Evolutionary conservation across 2,329 filamentous ascomycete species (phyloP).

Genomic region (Diaporthe citriasiana): DNA sequence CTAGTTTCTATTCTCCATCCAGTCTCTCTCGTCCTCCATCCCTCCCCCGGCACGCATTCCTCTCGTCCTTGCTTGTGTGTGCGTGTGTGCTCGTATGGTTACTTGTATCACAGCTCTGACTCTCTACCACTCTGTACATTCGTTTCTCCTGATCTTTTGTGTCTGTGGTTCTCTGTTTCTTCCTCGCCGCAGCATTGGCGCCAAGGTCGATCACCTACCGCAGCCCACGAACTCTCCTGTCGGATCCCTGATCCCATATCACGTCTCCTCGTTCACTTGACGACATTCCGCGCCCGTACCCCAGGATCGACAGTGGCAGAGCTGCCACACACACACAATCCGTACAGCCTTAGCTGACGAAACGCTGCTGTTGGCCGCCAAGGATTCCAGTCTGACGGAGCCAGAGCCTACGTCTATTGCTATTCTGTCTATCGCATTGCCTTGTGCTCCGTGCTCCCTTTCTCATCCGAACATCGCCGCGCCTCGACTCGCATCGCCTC

Average conservation of each 20-base stretch:
- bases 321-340: constrained; percentile 15
- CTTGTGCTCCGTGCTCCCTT: constrained; percentile 11
- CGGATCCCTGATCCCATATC: constrained; percentile 19
- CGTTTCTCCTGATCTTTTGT: constrained; percentile 21
- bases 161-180: constrained; percentile 5
- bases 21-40: neutral
- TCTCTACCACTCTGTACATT: constrained; percentile 17
- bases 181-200: constrained; percentile 22
- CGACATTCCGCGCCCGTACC: neutral
- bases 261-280: neutral
- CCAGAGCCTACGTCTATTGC: neutral
- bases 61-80: neutral
- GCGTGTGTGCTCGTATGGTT: neutral
- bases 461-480: constrained; percentile 11
- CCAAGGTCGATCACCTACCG: constrained; percentile 17
- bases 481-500: neutral
- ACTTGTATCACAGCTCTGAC: constrained; percentile 25
- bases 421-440: neutral
- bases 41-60: constrained; percentile 7
- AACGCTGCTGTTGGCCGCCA: constrained; percentile 23
- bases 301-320: constrained; percentile 26
- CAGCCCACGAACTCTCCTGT: constrained; percentile 14
- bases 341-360: constrained; percentile 31
- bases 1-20: neutral
- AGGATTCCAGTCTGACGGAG: constrained; percentile 12